phyloP scores from a whole-genome alignment of 2,329 filamentous ascomycete genomes.

The Apiospora arundinis region DNA sequence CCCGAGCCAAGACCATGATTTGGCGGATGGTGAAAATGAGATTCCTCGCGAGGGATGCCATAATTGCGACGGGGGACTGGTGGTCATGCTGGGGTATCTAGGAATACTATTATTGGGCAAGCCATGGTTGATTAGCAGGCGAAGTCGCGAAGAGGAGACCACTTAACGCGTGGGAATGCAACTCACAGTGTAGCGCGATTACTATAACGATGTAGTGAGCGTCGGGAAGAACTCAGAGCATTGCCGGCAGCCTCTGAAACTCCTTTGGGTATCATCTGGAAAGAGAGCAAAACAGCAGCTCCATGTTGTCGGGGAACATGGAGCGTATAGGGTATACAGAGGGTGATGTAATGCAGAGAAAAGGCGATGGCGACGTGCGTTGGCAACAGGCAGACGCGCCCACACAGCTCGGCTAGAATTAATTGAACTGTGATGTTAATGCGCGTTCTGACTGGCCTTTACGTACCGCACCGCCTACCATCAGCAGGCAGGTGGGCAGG shows the following conservation, averaged over 20 bases:
- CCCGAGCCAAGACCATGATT: not conserved
- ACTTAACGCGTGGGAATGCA: conserved; percentile 21
- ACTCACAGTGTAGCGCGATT: conserved; percentile 12
- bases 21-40: conserved; percentile 36
- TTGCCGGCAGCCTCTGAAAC: conserved; percentile 36
- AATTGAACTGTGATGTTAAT: not conserved
- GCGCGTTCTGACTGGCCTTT: not conserved
- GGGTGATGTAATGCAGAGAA: conserved; percentile 23
- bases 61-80: conserved; percentile 36
- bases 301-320: conserved; percentile 34
- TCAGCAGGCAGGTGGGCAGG: too few species aligned
- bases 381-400: conserved; percentile 42
- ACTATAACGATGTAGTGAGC: conserved; percentile 22
- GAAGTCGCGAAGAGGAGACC: not conserved
- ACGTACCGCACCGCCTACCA: too few species aligned
- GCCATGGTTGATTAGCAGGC: not conserved
- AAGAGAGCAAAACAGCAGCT: conserved; percentile 29
- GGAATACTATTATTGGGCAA: conserved; percentile 24
- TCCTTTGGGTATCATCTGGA: conserved; percentile 36
- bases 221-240: conserved; percentile 37
- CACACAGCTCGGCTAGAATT: not conserved
- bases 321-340: conserved; percentile 24
- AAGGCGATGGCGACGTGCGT: not conserved
- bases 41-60: conserved; percentile 44
- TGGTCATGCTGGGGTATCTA: conserved; percentile 33